Conservation (phyloP, 2,329 filamentous ascomycete genomes). For the Ascomycota sp. region DNA sequence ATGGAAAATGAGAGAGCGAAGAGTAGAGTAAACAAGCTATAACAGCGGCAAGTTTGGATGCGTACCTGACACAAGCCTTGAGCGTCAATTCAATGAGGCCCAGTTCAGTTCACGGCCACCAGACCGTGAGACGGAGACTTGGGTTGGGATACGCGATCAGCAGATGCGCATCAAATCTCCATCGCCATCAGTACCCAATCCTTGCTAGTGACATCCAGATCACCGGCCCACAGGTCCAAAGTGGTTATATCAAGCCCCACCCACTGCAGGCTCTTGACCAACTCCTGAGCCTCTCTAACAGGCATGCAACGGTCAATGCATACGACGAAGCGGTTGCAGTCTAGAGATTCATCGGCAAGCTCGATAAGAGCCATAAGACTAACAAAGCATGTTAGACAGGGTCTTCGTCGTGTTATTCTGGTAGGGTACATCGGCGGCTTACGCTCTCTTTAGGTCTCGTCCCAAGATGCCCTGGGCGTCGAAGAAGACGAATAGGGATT, state of each 20-base stretch:
- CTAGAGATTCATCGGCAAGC: conserved; percentile 54
- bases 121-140: conserved; percentile 2
- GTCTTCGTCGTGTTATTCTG: not conserved
- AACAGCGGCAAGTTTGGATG: no score
- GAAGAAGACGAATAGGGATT: conserved; percentile 73
- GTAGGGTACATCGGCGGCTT: conserved; percentile 12
- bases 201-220: conserved; percentile 44
- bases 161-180: conserved; percentile 38
- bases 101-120: not conserved
- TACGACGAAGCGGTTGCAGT: conserved; percentile 55
- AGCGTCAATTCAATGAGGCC: no score
- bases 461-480: conserved; percentile 44
- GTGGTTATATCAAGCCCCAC: conserved; percentile 73
- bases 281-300: conserved; percentile 35
- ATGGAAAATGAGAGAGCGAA: no score
- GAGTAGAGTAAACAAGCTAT: no score
- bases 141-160: no score
- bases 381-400: not conserved
- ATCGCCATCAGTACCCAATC: conserved; percentile 75
- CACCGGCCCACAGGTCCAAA: conserved; percentile 50
- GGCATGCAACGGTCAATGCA: conserved; percentile 55
- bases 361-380: conserved; percentile 81
- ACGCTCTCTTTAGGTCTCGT: conserved; percentile 72
- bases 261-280: conserved; percentile 74
- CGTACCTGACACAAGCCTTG: no score